Evolutionary conservation across 495 filamentous ascomycete species (phyloP).

Genomic region (Aspergillus nidulans): DNA sequence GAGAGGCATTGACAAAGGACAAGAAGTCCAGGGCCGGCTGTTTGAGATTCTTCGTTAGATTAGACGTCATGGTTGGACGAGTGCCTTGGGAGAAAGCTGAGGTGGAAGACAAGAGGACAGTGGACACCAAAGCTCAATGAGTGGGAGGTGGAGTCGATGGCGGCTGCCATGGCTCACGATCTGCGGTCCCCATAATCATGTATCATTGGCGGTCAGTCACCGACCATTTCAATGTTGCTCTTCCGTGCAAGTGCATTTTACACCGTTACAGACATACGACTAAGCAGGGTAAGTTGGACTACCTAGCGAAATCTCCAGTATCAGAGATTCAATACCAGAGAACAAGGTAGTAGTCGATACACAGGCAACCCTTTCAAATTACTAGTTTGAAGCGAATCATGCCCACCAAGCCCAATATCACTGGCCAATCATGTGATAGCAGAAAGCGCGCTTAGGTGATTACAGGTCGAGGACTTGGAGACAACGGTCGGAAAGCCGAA

Average conservation of each 20-base stretch:
- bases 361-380: no score
- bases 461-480: no score
- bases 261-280: neutral
- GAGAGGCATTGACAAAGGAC: constrained; percentile 90
- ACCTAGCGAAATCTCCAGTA: no score
- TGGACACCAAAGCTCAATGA: neutral
- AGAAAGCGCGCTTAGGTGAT: no score
- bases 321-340: no score
- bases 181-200: neutral
- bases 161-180: neutral
- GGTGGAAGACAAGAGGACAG: constrained; percentile 1
- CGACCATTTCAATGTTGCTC: neutral
- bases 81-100: constrained; percentile 10
- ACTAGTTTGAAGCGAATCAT: neutral
- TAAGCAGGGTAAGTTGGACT: no score
- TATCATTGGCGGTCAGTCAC: constrained; percentile 15
- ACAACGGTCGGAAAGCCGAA: neutral
- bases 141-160: constrained; percentile 7
- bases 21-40: constrained; percentile 75
- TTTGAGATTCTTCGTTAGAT: constrained; percentile 41
- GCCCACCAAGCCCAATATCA: neutral
- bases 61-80: constrained; percentile 56
- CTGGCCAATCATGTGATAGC: neutral
- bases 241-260: neutral
- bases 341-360: no score